Evolutionary conservation across 2,329 filamentous ascomycete species (phyloP), one percentile per base, ranked within the genome.

Genomic region (Macrophomina tecta): DNA sequence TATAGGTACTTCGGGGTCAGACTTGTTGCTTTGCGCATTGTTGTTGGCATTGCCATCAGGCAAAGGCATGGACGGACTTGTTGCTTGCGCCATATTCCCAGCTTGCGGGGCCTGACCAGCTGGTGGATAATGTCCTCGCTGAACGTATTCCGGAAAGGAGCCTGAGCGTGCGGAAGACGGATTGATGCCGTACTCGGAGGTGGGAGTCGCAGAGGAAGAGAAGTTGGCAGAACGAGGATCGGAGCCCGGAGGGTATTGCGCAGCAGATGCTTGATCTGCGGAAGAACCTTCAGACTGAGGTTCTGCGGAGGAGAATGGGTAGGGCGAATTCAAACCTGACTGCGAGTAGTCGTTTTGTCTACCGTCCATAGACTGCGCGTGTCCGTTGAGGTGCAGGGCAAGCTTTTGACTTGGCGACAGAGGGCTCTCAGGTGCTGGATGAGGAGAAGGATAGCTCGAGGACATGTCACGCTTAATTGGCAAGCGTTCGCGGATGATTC

Each of bases 1-100:
- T 97, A 97, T 94, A 90, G 93, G 93, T 85, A 96, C 89, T 89
- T 93, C 90, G 88, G 87, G 88, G 93, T 97, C 92, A 97, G 94
- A 96, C 83, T 93, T 94, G 83, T 90, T 87, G 86, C 88, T 85
- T 73, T 78, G 76, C 80, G 87, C 85, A 84, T 87, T 86, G 84
- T 85, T 82, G 84, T 83, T 90, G 84, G 86, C 85, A 77, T 85
- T 84, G 80, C 85, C 91, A 92, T 93, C 91, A 87, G 89, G 87
- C 85, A 92, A 85, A 89, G 91, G 87, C 86, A 92, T 87, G 83
- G 92, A 97, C 93, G 92, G 92, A 97, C 94, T 97, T 91, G 92
- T 92, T 90, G 93, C 89, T 92, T 97, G 93, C 89, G 94, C 93
- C 94, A 97, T 97, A 90, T 90, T 91, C 89, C 89, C 91, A 82